Conservation (phyloP, 495 filamentous ascomycete genomes). For the Neurospora sp. region DNA sequence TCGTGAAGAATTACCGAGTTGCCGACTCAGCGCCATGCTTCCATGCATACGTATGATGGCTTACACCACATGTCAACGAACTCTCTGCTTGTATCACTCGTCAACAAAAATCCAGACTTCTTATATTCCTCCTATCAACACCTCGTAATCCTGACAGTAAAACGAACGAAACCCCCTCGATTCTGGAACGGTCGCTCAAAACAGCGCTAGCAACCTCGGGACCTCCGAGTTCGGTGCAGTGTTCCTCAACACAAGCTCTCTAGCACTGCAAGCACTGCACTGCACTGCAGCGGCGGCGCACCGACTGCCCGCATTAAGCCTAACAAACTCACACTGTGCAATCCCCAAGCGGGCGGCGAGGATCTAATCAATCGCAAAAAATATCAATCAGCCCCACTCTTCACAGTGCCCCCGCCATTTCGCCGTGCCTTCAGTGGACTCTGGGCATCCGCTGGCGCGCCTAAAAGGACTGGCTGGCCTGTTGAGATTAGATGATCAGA, state of each 20-base stretch:
- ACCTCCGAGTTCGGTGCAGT: background rate
- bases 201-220: background rate
- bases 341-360: background rate
- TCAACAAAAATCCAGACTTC: background rate
- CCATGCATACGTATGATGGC: background rate
- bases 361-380: constrained; percentile 20
- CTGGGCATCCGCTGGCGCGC: background rate
- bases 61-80: background rate
- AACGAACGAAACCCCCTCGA: background rate
- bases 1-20: background rate
- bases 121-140: background rate
- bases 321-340: constrained; percentile 2
- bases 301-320: background rate
- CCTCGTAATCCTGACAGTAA: background rate
- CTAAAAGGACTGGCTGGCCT: background rate
- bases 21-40: background rate
- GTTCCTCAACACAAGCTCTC: background rate
- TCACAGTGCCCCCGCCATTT: background rate
- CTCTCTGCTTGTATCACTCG: too few relatives aligned
- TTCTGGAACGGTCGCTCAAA: background rate
- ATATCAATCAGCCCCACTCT: constrained; percentile 25
- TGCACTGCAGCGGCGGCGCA: background rate
- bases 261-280: background rate
- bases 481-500: constrained; percentile 18
- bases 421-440: background rate